These are phyloP conservation scores for Talaromyces sp. DNA, from an alignment of 2,329 filamentous ascomycete genomes.

Conservation along the genomic window DNA sequence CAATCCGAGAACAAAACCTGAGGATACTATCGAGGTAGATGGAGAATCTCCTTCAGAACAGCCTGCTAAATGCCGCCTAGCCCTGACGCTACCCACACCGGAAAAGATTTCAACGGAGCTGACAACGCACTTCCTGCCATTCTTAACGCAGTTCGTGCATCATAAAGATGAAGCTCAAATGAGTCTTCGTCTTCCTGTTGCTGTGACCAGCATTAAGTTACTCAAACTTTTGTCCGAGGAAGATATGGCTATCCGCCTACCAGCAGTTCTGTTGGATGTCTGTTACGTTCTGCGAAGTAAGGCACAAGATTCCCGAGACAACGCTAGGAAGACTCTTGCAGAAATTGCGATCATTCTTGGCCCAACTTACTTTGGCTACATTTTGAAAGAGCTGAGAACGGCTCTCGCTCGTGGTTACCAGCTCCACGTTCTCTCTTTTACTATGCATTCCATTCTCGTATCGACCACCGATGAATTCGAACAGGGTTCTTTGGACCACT, in stretches of 20 bases:
- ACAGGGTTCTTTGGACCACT: conserved; percentile 86
- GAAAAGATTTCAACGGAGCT: conserved; percentile 71
- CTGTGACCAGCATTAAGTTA: conserved; percentile 83
- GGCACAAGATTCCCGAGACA: conserved; percentile 81
- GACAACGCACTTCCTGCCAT: conserved; percentile 70
- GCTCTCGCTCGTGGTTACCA: conserved; percentile 85
- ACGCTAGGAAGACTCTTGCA: conserved; percentile 81
- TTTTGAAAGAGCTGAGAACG: conserved; percentile 84
- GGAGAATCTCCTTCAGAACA: conserved; percentile 26
- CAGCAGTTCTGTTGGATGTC: conserved; percentile 83
- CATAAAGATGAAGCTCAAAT: conserved; percentile 94
- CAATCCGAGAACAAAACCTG: conserved; percentile 12
- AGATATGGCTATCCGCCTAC: conserved; percentile 70
- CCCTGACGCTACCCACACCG: conserved; percentile 62
- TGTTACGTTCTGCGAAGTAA: conserved; percentile 90
- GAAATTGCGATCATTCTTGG: conserved; percentile 81
- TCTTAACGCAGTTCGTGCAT: conserved; percentile 79
- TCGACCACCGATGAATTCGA: conserved; percentile 67
- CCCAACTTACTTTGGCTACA: conserved; percentile 79
- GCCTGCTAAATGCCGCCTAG: conserved; percentile 48
- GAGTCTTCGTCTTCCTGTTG: conserved; percentile 85
- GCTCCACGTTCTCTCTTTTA: conserved; percentile 90
- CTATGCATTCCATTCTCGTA: conserved; percentile 86
- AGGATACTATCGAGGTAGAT: conserved; percentile 9
- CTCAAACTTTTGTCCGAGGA: conserved; percentile 73